Evolutionary conservation across 1,284 basidiomycete species (phyloP).

Genomic region (Tremellales sp.): DNA sequence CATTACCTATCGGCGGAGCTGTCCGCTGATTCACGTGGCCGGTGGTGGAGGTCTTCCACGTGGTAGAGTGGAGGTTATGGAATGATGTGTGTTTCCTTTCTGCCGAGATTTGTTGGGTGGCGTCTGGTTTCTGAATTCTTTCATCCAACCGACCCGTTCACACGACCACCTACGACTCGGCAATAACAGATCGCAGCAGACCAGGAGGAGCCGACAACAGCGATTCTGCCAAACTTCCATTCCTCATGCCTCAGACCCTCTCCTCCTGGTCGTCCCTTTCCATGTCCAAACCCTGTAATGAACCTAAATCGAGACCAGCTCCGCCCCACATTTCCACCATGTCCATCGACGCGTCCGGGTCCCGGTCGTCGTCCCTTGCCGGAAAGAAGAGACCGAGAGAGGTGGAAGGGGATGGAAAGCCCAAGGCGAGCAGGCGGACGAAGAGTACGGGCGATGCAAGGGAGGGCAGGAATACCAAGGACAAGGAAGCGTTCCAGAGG

Average conservation of each 20-base stretch:
- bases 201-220: too few species aligned
- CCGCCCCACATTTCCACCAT: slow-evolving; percentile 13
- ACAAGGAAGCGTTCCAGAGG: slow-evolving; percentile 43
- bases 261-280: slow-evolving; percentile 33
- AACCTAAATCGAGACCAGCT: not conserved
- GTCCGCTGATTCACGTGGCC: too few species aligned
- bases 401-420: slow-evolving; percentile 21
- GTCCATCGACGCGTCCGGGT: slow-evolving; percentile 20
- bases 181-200: too few species aligned
- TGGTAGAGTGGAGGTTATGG: too few species aligned
- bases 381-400: slow-evolving; percentile 44
- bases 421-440: slow-evolving; percentile 32
- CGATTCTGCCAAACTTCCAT: too few species aligned
- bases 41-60: too few species aligned
- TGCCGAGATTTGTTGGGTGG: too few species aligned
- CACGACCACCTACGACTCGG: too few species aligned
- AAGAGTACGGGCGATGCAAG: slow-evolving; percentile 41
- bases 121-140: too few species aligned
- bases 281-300: slow-evolving; percentile 18
- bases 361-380: slow-evolving; percentile 35
- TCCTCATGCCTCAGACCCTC: slow-evolving; percentile 15
- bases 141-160: too few species aligned
- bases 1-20: too few species aligned
- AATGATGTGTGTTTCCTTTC: too few species aligned
- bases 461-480: slow-evolving; percentile 16